Percentiles rank a stretch among this genome's conserved stretches.
Conservation (phyloP, 1,139 yeast species). For the Blastobotrys raffinosifermentans region DNA sequence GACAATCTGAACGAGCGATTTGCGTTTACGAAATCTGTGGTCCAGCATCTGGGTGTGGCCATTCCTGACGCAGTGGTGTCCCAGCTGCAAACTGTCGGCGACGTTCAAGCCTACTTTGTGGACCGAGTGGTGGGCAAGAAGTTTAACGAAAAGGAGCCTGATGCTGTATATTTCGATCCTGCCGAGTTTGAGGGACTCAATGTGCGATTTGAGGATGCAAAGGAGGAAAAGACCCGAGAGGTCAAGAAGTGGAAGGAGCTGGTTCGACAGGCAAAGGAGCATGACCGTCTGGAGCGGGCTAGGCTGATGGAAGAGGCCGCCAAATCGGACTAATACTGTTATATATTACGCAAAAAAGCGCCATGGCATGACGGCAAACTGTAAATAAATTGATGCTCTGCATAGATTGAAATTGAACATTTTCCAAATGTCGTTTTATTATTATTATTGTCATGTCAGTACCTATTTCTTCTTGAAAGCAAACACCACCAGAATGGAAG, state of each 20-base stretch:
- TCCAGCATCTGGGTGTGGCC: slow-evolving; percentile 53
- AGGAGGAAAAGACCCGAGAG: slow-evolving; percentile 37
- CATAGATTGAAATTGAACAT: too few relatives aligned
- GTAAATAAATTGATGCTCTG: too few relatives aligned
- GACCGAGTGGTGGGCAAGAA: slow-evolving; percentile 42
- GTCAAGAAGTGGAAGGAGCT: slow-evolving; percentile 40
- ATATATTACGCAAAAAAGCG: too few relatives aligned
- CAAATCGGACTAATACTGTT: neutral
- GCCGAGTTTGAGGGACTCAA: slow-evolving; percentile 45
- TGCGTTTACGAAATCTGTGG: slow-evolving; percentile 50
- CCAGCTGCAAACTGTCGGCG: slow-evolving; percentile 42
- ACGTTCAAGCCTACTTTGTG: slow-evolving; percentile 42
- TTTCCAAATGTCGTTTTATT: slow-evolving; percentile 1
- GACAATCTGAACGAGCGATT: slow-evolving; percentile 56
- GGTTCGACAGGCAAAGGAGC: slow-evolving; percentile 37
- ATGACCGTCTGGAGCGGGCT: slow-evolving; percentile 36
- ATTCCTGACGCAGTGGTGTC: slow-evolving; percentile 62
- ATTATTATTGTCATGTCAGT: neutral
- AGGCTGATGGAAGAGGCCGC: slow-evolving; percentile 33
- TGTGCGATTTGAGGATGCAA: slow-evolving; percentile 40
- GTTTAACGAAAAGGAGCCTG: slow-evolving; percentile 65
- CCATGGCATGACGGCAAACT: too few relatives aligned
- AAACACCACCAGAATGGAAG: slow-evolving; percentile 51
- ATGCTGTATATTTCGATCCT: slow-evolving; percentile 60
- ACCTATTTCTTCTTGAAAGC: slow-evolving; percentile 23